These are phyloP conservation scores for Chrysopogon serrulatus DNA, from an alignment of 176 grass and related monocot species.

Conservation along the genomic window DNA sequence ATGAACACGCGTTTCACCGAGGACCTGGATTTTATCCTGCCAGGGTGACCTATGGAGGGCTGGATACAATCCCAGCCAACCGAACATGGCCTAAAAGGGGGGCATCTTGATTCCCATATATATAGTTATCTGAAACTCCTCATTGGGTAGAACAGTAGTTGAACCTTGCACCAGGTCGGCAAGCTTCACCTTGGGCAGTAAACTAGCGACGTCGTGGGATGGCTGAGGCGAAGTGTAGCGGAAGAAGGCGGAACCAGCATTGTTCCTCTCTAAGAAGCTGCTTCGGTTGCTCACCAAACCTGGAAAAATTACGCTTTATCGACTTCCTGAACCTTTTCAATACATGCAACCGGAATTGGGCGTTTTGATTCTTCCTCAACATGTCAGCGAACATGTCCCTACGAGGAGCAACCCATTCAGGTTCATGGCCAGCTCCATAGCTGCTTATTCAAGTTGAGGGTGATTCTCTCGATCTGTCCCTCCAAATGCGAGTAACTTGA, in stretches of 20 bases:
- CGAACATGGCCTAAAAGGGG: too few species aligned
- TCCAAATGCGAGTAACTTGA: neutral
- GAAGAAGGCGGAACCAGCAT: neutral
- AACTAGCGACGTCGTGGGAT: neutral
- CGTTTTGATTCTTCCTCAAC: neutral
- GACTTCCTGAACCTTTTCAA: neutral
- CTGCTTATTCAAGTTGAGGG: neutral
- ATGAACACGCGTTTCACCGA: too few species aligned
- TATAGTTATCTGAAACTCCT: neutral
- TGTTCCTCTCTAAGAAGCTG: neutral
- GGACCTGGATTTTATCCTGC: too few species aligned
- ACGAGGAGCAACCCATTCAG: neutral
- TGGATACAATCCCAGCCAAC: too few species aligned
- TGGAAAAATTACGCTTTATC: neutral
- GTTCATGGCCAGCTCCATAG: neutral
- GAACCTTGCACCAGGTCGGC: neutral
- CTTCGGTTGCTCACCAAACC: neutral
- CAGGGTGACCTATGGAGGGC: too few species aligned
- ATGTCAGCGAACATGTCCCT: neutral
- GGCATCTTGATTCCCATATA: conserved; percentile 11
- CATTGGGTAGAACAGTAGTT: neutral
- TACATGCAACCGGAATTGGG: neutral
- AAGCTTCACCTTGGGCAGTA: neutral
- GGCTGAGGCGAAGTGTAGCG: neutral
- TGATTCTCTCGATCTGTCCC: neutral